phyloP scores from a whole-genome alignment of 768 basidiomycete genomes.

The Hortiboletus campestris region DNA sequence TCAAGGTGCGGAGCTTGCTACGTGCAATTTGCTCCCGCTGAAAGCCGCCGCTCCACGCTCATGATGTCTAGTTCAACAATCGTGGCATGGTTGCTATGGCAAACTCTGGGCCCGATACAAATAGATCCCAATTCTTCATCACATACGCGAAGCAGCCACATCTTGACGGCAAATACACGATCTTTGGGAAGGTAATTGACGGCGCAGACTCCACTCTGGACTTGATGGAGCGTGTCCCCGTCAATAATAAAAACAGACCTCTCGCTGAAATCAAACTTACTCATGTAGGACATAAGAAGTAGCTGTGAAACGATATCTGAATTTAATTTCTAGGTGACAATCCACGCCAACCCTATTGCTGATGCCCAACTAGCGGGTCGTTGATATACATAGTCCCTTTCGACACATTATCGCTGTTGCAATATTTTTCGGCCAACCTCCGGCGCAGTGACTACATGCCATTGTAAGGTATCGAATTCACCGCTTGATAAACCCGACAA shows the following conservation, averaged over 20 bases:
- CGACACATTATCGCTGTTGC: background rate
- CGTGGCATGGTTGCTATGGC: slow-evolving; percentile 98
- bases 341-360: slow-evolving; percentile 95
- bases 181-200: slow-evolving; percentile 98
- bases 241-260: slow-evolving; percentile 88
- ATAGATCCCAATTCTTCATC: slow-evolving; percentile 90
- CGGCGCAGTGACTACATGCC: slow-evolving; percentile 11
- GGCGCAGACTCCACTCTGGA: slow-evolving; percentile 93
- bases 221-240: slow-evolving; percentile 88
- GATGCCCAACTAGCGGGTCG: slow-evolving; percentile 49
- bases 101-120: slow-evolving; percentile 90
- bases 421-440: background rate
- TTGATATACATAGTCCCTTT: slow-evolving; percentile 11
- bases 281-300: slow-evolving; percentile 49
- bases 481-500: slow-evolving; percentile 83
- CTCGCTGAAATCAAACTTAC: slow-evolving; percentile 80
- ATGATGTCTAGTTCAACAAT: slow-evolving; percentile 73
- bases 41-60: background rate
- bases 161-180: slow-evolving; percentile 92
- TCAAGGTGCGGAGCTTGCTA: slow-evolving; percentile 62
- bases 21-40: background rate
- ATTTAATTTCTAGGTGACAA: slow-evolving; percentile 55
- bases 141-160: slow-evolving; percentile 92
- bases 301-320: background rate
- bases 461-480: slow-evolving; percentile 29